These are phyloP conservation scores for Ruellia speciosa DNA, from an alignment of 305 asterid genomes.

Conservation along the genomic window DNA sequence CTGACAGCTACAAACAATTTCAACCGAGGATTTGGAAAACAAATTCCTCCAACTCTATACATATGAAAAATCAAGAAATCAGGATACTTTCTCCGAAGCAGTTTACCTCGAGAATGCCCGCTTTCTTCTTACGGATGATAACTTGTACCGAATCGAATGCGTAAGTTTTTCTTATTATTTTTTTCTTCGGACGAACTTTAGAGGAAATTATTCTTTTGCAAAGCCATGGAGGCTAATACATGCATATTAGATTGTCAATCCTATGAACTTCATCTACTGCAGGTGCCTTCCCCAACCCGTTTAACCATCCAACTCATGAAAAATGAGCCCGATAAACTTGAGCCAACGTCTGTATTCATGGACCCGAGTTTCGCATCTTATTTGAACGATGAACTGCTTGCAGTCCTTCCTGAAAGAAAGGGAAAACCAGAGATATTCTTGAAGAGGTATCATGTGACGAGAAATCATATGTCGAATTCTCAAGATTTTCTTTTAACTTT, in stretches of 20 bases:
- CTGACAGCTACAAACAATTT: conserved; percentile 62
- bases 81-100: conserved; percentile 47
- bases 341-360: conserved; percentile 53
- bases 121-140: conserved; percentile 66
- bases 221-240: too few species aligned
- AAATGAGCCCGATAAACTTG: conserved; percentile 61
- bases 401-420: conserved; percentile 32
- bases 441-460: conserved; percentile 48
- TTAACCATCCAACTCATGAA: conserved; percentile 81
- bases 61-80: conserved; percentile 73
- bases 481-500: neutral
- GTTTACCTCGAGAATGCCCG: conserved; percentile 70
- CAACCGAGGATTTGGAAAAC: conserved; percentile 63
- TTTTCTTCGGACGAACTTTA: neutral
- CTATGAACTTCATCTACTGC: conserved; percentile 26
- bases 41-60: conserved; percentile 68
- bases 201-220: too few species aligned
- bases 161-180: conserved; percentile 38
- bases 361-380: conserved; percentile 71
- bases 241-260: neutral
- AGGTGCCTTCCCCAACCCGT: conserved; percentile 43
- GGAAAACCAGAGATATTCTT: conserved; percentile 47
- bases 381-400: conserved; percentile 54
- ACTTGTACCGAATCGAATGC: conserved; percentile 70
- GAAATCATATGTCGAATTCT: neutral